Evolutionary conservation across 257 asterid species (phyloP), one percentile per base, ranked within the genome.

Genomic region (Ocimum tenuiflorum): DNA sequence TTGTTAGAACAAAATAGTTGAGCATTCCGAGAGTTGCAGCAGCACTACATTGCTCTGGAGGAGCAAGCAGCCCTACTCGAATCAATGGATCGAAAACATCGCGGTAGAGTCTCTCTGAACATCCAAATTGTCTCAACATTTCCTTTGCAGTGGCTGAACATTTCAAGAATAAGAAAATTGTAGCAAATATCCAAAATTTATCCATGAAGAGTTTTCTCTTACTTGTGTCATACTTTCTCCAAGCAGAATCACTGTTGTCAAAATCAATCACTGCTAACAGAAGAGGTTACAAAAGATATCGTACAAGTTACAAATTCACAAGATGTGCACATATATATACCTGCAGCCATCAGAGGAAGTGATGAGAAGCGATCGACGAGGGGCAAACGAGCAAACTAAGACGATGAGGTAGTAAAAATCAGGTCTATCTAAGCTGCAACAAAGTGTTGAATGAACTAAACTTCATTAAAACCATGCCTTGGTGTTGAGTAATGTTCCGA

Each of bases 81-180:
- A 86, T 68, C 79, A 86, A 55, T 18, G 90, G 85, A 42, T 76
- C 79, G 53, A 86, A 22, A 58, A 83, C 75, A 56, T 79, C 47
- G 14, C 67, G 68, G 56, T 69, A 83, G n/a, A 83, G 77, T 68
- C 78, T 76, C 45, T 83, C 88, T 1, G 85, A 81, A 82, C 88
- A 86, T 46, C 88, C 85, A 73, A 74, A 83, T 66, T 76, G 86
- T 48, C 69, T 82, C 69, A 86, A 61, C 49, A 83, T 73, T 68
- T 83, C 94, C 85, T 88, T 78, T 72, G 90, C 88, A 62, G 88
- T 83, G 76, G 80, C 90, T 86, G 27, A 71, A 66, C 61, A 69
- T 20, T n/a, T n/a, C n/a, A n/a, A n/a, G n/a, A n/a, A n/a, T 71
- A 67, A 64, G 60, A 67, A 33, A 33, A 65, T 60, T 65, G 35